Evolutionary conservation across 2,329 filamentous ascomycete species (phyloP).

Genomic region (Aspergillus pseudoviridinutans): DNA sequence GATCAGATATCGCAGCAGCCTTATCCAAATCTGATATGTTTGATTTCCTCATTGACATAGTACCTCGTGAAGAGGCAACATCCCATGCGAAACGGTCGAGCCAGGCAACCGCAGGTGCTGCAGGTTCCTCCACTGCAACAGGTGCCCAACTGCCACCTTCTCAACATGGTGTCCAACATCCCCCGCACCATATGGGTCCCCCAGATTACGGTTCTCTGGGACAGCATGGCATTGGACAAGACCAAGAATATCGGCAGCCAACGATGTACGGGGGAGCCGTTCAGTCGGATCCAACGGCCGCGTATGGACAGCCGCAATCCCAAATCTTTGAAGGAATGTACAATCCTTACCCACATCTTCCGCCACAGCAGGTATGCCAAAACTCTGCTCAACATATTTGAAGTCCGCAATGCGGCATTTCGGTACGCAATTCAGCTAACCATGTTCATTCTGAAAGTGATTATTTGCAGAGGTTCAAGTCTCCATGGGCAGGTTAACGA

Average conservation of each 20-base stretch:
- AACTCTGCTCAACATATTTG: background rate
- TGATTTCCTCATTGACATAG: conserved; percentile 98
- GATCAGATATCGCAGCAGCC: conserved; percentile 93
- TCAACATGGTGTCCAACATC: conserved; percentile 49
- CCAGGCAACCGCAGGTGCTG: conserved; percentile 46
- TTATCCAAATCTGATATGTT: conserved; percentile 99
- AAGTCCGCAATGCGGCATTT: background rate
- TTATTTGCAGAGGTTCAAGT: background rate
- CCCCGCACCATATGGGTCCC: conserved; percentile 54
- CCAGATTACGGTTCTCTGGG: conserved; percentile 58
- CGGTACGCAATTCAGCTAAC: background rate
- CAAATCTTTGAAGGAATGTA: conserved; percentile 89
- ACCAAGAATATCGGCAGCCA: conserved; percentile 75
- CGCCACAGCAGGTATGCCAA: conserved; percentile 69
- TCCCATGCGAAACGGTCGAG: conserved; percentile 74
- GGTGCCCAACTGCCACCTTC: conserved; percentile 38
- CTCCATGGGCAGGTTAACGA: background rate
- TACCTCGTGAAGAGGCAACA: conserved; percentile 88
- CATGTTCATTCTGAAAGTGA: background rate
- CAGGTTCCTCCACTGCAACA: conserved; percentile 40
- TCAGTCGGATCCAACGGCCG: conserved; percentile 65
- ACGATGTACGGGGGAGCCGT: conserved; percentile 80
- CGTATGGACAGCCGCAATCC: conserved; percentile 70
- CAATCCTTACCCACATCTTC: conserved; percentile 68
- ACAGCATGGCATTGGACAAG: conserved; percentile 60